A percentile compares a stretch with the other conserved stretches of the same genome.
phyloP scores from a whole-genome alignment of 2,329 filamentous ascomycete species.

The Cryphonectria parasitica region DNA sequence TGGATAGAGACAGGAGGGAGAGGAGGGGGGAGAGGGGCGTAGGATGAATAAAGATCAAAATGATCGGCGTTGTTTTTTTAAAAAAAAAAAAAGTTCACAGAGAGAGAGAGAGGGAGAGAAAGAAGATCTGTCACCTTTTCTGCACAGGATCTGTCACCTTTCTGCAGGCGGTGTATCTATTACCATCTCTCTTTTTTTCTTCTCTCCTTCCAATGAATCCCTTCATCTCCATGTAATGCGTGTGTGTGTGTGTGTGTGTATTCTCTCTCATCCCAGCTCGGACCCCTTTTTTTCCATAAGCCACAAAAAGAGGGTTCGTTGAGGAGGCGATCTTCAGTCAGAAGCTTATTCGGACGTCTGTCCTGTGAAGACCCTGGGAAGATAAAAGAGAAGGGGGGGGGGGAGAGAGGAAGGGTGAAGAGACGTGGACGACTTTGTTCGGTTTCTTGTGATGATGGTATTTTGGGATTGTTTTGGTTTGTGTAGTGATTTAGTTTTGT shows the following conservation, averaged over 20 bases:
- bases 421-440: neutral
- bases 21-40: no score
- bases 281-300: neutral
- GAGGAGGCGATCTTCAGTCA: neutral
- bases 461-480: neutral
- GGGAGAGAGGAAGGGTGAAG: neutral
- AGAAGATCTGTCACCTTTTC: neutral
- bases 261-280: no score
- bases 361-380: neutral
- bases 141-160: neutral
- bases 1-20: neutral
- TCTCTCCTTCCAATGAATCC: neutral
- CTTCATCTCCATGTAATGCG: neutral
- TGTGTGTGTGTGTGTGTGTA: no score
- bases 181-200: neutral
- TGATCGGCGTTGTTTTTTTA: neutral
- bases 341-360: neutral
- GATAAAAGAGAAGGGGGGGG: neutral
- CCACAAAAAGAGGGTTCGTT: neutral
- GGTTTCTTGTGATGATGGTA: neutral
- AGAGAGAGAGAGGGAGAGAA: neutral
- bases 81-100: no score
- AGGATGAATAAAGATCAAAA: neutral
- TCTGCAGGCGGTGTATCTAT: neutral
- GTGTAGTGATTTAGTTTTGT: no score